Evolutionary conservation across 257 asterid species (phyloP), one percentile per base, ranked within the genome.

Genomic region (Craterostigma plantagineum): DNA sequence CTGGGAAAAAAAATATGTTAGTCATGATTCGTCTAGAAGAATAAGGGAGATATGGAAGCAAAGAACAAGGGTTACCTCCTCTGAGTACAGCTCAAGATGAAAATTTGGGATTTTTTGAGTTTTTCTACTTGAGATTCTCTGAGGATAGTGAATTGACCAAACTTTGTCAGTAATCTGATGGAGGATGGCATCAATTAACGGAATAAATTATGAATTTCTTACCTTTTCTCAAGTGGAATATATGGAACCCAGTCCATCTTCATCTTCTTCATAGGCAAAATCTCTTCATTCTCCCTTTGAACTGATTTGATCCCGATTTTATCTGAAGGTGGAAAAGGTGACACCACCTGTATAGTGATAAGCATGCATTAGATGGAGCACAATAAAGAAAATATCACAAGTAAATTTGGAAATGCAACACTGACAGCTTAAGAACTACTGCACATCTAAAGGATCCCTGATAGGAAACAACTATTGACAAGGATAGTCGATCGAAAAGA

Each of bases 181-280:
- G 36, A 52, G n/a, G 9, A 53, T 42, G 51, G 45, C 46, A 43
- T 40, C 12, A 45, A 65, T 15, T 23, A 14, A 49, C 38, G 14
- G 14, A n/a, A 40, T 18, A 46, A 16, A 58, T 4, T 23, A 23
- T 23, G 30, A 23, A 41, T 10, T 10, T 16, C 11, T 16, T 46
- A 83, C 98, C 98, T 67, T 37, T 75, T 74, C 48, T 68, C 92
- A 17, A 83, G 69, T 11, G 98, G 92, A 35, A 90, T 79, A 55
- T 83, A 90, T 8, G 98, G 98, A 49, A 90, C 75, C 98, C 98
- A 90, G 57, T 70, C 95, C 95, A 90, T 82, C 71, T 90, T 90
- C 98, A 90, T 90, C 59, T 79, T 90, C 63, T 77, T 90, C 98
- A 90, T 90, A 4, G 92, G 95, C 49, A 90, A 38, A 43, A 90